phyloP scores from a whole-genome alignment of 2,329 filamentous ascomycete genomes.

The Salinomyces thailandicus region DNA sequence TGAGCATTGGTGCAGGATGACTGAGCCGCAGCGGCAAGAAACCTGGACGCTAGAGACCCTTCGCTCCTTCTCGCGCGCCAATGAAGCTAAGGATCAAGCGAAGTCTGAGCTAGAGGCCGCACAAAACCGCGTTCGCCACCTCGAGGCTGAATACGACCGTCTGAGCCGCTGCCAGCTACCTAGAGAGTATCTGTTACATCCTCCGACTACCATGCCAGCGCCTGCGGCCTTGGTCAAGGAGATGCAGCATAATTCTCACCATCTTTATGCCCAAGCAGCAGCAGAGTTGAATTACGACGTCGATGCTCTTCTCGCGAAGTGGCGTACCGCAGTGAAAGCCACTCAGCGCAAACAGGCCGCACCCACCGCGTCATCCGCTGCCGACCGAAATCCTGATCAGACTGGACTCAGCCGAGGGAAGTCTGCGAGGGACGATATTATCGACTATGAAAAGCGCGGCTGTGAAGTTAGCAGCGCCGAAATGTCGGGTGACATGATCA shows the following conservation, averaged over 20 bases:
- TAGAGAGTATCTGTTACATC: constrained; percentile 23
- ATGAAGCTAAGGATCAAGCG: constrained; percentile 28
- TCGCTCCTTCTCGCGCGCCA: constrained; percentile 33
- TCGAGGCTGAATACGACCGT: constrained; percentile 28
- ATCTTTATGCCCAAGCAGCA: constrained; percentile 5
- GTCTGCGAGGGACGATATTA: background rate
- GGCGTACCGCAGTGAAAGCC: constrained; percentile 17
- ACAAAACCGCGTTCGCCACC: constrained; percentile 32
- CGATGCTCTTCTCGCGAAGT: constrained; percentile 20
- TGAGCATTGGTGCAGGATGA: constrained; percentile 61
- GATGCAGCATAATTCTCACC: constrained; percentile 7
- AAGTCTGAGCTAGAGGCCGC: constrained; percentile 31
- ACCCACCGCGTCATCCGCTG: constrained; percentile 3
- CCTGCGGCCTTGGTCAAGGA: constrained; percentile 29
- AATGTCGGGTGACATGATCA: constrained; percentile 17
- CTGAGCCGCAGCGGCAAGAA: constrained; percentile 35
- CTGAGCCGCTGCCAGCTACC: constrained; percentile 25
- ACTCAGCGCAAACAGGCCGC: constrained; percentile 11
- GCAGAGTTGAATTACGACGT: constrained; percentile 18
- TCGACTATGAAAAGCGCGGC: background rate
- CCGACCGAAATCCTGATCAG: too few species aligned
- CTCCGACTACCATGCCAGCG: constrained; percentile 28
- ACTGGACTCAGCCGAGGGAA: background rate
- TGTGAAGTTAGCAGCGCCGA: background rate
- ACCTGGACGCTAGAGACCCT: constrained; percentile 39